These are phyloP conservation scores for Solanum chilense DNA, from an alignment of 257 asterid genomes.

Conservation along the genomic window DNA sequence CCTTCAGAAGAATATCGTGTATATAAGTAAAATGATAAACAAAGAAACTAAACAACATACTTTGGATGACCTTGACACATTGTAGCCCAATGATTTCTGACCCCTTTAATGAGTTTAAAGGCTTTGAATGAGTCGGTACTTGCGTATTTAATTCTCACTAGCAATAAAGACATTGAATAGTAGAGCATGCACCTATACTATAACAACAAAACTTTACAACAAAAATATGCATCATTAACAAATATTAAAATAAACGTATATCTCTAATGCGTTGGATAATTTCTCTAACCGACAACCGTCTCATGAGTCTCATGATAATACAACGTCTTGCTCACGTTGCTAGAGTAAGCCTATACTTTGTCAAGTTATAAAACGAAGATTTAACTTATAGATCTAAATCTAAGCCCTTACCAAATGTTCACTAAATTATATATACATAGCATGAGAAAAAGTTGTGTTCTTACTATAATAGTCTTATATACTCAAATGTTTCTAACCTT, in stretches of 20 bases:
- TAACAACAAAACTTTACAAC: background rate
- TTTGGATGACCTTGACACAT: too few species aligned
- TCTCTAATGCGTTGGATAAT: too few species aligned
- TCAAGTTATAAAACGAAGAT: too few species aligned
- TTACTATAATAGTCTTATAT: background rate
- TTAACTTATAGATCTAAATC: background rate
- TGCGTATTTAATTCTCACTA: too few species aligned
- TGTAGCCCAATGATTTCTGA: background rate
- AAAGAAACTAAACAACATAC: too few species aligned
- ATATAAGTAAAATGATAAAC: background rate
- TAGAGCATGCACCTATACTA: background rate
- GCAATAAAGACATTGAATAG: background rate
- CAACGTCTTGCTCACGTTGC: background rate
- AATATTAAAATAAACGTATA: too few species aligned
- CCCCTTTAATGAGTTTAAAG: background rate
- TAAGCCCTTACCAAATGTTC: background rate
- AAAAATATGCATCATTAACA: background rate
- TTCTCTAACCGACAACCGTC: rapidly evolving
- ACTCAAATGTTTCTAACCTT: background rate
- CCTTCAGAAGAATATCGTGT: rapidly evolving
- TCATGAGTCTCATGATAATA: background rate
- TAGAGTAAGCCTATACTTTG: background rate
- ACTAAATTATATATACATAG: too few species aligned
- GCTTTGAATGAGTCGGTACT: too few species aligned
- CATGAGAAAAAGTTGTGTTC: background rate